Conservation (phyloP, 805 yeast species). For the Lipomyces starkeyi region DNA sequence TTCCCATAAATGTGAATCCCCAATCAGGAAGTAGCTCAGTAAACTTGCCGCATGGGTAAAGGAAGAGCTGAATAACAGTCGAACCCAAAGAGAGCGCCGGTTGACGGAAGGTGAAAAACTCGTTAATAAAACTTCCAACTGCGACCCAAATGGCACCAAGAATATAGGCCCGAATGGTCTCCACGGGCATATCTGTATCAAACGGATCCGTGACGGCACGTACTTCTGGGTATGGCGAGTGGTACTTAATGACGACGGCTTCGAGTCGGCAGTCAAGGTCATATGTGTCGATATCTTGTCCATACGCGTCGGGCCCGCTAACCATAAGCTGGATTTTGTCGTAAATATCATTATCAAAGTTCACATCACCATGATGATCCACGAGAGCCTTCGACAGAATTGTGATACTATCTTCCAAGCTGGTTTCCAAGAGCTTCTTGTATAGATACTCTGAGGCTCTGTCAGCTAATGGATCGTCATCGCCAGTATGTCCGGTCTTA, state of each 20-base stretch:
- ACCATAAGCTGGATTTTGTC: constrained; percentile 23
- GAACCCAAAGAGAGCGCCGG: constrained; percentile 64
- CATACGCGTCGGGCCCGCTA: constrained; percentile 28
- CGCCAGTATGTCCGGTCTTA: constrained; percentile 22
- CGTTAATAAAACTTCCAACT: constrained; percentile 63
- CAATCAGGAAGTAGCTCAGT: constrained; percentile 28
- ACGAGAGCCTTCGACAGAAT: constrained; percentile 50
- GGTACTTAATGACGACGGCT: constrained; percentile 51
- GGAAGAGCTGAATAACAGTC: constrained; percentile 67
- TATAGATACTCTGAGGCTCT: constrained; percentile 18
- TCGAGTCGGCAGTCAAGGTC: constrained; percentile 49
- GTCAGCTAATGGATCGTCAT: constrained; percentile 29
- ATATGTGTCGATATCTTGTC: constrained; percentile 16
- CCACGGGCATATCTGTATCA: constrained; percentile 54
- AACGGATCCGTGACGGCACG: constrained; percentile 60
- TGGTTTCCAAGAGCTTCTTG: constrained; percentile 19
- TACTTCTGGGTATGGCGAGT: constrained; percentile 68
- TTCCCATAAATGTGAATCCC: constrained; percentile 44
- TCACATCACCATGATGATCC: constrained; percentile 57
- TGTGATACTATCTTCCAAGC: constrained; percentile 49
- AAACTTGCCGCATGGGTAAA: constrained; percentile 63
- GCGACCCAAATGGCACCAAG: constrained; percentile 60
- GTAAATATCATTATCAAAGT: constrained; percentile 47
- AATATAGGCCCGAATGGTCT: constrained; percentile 60
- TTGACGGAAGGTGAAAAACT: constrained; percentile 62